These are phyloP conservation scores for Rubia yunnanensis DNA, from an alignment of 257 asterid genomes.

Conservation along the genomic window DNA sequence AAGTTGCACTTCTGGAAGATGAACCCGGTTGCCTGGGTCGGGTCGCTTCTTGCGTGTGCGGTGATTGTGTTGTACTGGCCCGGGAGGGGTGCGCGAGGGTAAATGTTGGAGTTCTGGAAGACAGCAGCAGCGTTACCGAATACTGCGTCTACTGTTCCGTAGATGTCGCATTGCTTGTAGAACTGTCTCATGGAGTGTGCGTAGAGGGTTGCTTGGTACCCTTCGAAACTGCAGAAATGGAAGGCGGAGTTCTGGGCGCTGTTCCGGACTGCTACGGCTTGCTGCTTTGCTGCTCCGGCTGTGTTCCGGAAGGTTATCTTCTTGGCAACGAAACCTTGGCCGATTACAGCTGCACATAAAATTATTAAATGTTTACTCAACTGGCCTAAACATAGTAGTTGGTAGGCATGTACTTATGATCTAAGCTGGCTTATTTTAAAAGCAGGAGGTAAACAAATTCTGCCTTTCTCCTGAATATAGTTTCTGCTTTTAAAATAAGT, in stretches of 20 bases:
- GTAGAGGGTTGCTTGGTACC: slow-evolving; percentile 18
- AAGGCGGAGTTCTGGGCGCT: slow-evolving; percentile 15
- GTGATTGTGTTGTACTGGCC: slow-evolving; percentile 6
- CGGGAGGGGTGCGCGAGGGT: slow-evolving; percentile 6
- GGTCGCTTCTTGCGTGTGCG: slow-evolving; percentile 60
- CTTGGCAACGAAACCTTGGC: slow-evolving; percentile 12
- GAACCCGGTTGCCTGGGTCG: slow-evolving; percentile 59
- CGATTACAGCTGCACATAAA: slow-evolving; percentile 3
- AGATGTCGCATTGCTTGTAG: slow-evolving; percentile 16
- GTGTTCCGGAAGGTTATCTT: slow-evolving; percentile 18
- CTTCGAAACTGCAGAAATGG: slow-evolving; percentile 16
- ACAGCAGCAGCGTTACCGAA: slow-evolving; percentile 19
- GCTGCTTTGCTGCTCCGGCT: slow-evolving; percentile 18
- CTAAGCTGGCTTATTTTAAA: too few relatives aligned
- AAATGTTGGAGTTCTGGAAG: slow-evolving; percentile 15
- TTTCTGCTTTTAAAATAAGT: too few relatives aligned
- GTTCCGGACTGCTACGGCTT: slow-evolving; percentile 20
- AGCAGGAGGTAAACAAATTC: too few relatives aligned
- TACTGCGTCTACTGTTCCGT: slow-evolving; percentile 17
- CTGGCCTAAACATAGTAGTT: too few relatives aligned
- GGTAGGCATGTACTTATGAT: too few relatives aligned
- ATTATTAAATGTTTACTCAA: too few relatives aligned
- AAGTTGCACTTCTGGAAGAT: slow-evolving; percentile 46
- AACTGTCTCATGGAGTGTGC: slow-evolving; percentile 11
- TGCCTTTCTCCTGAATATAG: too few relatives aligned